Percentiles rank a stretch among this genome's conserved stretches.
Conservation (phyloP, 352 stramenopile genomes). For the Pythium coloratum region DNA sequence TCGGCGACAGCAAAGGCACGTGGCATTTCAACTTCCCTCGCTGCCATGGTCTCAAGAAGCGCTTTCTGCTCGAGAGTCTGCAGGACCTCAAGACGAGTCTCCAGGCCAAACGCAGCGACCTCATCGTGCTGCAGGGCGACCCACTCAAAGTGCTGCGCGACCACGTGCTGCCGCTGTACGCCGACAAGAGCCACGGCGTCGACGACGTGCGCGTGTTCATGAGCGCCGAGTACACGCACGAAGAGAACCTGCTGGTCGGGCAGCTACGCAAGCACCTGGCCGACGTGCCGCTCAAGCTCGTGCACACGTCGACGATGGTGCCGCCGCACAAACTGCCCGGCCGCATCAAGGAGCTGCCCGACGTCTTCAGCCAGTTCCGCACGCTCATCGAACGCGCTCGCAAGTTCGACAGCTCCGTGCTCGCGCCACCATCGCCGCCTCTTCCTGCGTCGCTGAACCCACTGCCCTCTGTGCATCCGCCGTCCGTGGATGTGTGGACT, state of each 20-base stretch:
- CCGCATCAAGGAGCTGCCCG: slow-evolving; percentile 16
- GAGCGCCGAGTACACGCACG: slow-evolving; percentile 24
- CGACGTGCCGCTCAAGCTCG: slow-evolving; percentile 12
- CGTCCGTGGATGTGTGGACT: slow-evolving; percentile 9
- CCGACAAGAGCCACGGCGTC: not conserved
- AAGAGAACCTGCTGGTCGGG: slow-evolving; percentile 21
- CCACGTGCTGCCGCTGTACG: slow-evolving; percentile 13
- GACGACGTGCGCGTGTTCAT: slow-evolving; percentile 18
- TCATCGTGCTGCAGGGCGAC: slow-evolving; percentile 16
- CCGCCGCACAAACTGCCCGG: slow-evolving; percentile 19
- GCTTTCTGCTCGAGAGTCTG: slow-evolving; percentile 24
- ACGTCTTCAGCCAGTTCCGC: slow-evolving; percentile 21
- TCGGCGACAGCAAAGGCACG: slow-evolving; percentile 10
- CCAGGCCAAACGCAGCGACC: slow-evolving; percentile 15
- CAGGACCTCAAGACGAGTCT: slow-evolving; percentile 15
- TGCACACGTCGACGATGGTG: slow-evolving; percentile 24
- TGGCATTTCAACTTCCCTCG: slow-evolving; percentile 22
- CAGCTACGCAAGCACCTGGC: slow-evolving; percentile 6
- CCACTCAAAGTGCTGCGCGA: slow-evolving; percentile 13
- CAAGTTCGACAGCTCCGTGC: slow-evolving; percentile 10
- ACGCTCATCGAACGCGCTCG: slow-evolving; percentile 18
- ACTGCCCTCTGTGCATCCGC: not conserved
- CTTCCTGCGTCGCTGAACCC: slow-evolving; percentile 3
- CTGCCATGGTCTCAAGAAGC: slow-evolving; percentile 19
- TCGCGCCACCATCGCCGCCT: slow-evolving; percentile 5